These are phyloP conservation scores for Lasiodiplodia theobromae DNA, from an alignment of 2,329 filamentous ascomycete species.

Conservation along the genomic window DNA sequence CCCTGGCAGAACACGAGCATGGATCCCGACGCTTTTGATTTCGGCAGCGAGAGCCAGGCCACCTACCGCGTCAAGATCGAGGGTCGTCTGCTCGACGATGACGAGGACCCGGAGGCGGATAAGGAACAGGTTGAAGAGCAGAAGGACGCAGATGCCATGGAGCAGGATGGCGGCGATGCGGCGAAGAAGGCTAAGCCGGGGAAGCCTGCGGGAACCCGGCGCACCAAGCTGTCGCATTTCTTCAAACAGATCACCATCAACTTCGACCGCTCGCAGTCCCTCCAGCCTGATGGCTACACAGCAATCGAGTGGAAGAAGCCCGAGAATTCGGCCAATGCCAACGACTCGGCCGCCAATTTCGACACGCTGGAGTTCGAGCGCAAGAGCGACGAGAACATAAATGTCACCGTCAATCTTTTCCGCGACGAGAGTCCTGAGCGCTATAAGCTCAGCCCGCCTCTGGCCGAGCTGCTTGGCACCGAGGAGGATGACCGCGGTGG, in stretches of 20 bases:
- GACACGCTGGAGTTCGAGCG: slow-evolving; percentile 92
- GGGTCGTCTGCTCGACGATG: slow-evolving; percentile 74
- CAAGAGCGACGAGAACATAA: slow-evolving; percentile 89
- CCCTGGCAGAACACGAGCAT: slow-evolving; percentile 81
- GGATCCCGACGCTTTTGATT: slow-evolving; percentile 80
- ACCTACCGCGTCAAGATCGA: slow-evolving; percentile 93
- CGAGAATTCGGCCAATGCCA: slow-evolving; percentile 59
- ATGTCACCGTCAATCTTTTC: slow-evolving; percentile 85
- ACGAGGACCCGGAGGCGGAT: slow-evolving; percentile 42
- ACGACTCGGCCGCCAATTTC: slow-evolving; percentile 74
- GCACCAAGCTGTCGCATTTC: slow-evolving; percentile 74
- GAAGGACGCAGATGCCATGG: slow-evolving; percentile 63
- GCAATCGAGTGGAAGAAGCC: slow-evolving; percentile 89
- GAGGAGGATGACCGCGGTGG: slow-evolving; percentile 86
- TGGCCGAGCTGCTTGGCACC: slow-evolving; percentile 86
- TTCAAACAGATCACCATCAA: slow-evolving; percentile 79
- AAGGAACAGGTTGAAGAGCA: slow-evolving; percentile 36
- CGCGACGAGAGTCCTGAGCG: slow-evolving; percentile 87
- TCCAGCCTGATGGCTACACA: slow-evolving; percentile 69
- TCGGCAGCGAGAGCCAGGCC: slow-evolving; percentile 76
- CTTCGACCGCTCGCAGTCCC: slow-evolving; percentile 64
- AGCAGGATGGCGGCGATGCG: slow-evolving; percentile 60
- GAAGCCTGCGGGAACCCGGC: slow-evolving; percentile 41
- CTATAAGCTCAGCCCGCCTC: slow-evolving; percentile 77
- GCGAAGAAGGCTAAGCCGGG: slow-evolving; percentile 35